A percentile compares a stretch with the other conserved stretches of the same genome.
These are phyloP conservation scores for Verticillium nonalfalfae DNA, from an alignment of 2,329 filamentous ascomycete species.

Conservation along the genomic window DNA sequence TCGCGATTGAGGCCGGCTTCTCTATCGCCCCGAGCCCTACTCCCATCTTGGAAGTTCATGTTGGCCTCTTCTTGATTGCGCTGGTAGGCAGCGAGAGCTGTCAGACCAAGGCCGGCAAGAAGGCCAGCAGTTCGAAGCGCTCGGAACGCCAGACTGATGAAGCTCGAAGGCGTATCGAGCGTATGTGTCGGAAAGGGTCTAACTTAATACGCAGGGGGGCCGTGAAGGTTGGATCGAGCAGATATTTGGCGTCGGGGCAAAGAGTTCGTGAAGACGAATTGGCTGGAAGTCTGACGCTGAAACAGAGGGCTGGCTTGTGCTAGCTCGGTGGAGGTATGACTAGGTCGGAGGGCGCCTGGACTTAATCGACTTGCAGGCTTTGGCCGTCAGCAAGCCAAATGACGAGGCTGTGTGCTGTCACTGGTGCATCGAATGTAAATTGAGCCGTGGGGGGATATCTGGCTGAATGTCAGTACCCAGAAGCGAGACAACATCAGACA, in stretches of 20 bases:
- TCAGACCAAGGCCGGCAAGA: slow-evolving; percentile 51
- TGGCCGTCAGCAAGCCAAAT: neutral
- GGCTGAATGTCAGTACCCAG: neutral
- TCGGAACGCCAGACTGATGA: slow-evolving; percentile 48
- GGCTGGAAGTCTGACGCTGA: neutral
- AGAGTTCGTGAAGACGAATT: too few species aligned
- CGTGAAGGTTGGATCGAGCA: neutral
- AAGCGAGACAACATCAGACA: too few species aligned
- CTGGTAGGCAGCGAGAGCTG: slow-evolving; percentile 49
- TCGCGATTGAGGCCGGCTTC: slow-evolving; percentile 43
- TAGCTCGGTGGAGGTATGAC: neutral
- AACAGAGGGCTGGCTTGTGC: neutral
- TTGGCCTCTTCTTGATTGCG: slow-evolving; percentile 30
- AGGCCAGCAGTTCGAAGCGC: slow-evolving; percentile 48
- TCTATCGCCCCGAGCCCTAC: slow-evolving; percentile 40
- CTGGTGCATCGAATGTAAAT: neutral
- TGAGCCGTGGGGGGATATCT: neutral
- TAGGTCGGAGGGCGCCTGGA: neutral
- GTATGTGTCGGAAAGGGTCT: neutral
- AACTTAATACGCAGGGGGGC: neutral
- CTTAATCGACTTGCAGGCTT: neutral
- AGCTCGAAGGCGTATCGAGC: neutral
- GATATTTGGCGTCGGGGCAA: neutral
- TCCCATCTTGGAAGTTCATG: slow-evolving; percentile 25
- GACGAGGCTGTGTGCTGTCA: neutral